Evolutionary conservation across 2,329 filamentous ascomycete species (phyloP), one percentile per base, ranked within the genome.

Genomic region (Dothiorella sarmentorum): DNA sequence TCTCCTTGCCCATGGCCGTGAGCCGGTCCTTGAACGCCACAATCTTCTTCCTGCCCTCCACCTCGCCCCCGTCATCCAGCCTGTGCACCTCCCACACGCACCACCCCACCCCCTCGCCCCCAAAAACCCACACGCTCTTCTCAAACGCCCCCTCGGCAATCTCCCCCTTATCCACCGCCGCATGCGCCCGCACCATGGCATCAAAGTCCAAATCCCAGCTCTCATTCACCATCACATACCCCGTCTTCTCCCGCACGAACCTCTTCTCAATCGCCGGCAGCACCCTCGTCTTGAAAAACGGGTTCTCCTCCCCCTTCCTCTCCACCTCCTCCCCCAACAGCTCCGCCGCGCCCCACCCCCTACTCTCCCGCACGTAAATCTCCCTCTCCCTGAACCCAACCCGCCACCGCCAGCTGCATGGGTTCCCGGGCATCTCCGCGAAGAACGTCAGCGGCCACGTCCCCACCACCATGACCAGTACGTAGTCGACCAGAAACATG

Each of bases 161-260:
- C 18, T 80, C 78, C 66, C 85, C 85, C 64, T 79, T 78, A 63
- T 90, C 87, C 1, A 91, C 82, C 63, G 95, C 73, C 31, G 76
- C 75, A 44, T 90, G 88, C 3, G 90, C 90, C 62, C 81, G 76
- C 11, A 91, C 77, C 90, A 97, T 97, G 18, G 82, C 81, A 45
- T 80, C 80, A 82, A 92, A 97, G 71, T 96, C 91, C 61, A 97
- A 77, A 71, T 96, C 89, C 87, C 91, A 97, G 62, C 91, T 83
- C 62, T 82, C 83, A 69, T 92, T 89, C 80, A 96, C 89, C 64
- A 94, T 86, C 63, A 95, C 75, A 69, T 95, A 96, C 18, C 91
- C 91, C 27, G 91, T 96, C 81, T 95, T 96, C 65, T 85, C 81
- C 65, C 82, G 78, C 66, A 93, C 78, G 55, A 86, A 79, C 66